Base-by-base conservation (phyloP, 2,329 filamentous ascomycete species). In the Trichoderma sp. region DNA sequence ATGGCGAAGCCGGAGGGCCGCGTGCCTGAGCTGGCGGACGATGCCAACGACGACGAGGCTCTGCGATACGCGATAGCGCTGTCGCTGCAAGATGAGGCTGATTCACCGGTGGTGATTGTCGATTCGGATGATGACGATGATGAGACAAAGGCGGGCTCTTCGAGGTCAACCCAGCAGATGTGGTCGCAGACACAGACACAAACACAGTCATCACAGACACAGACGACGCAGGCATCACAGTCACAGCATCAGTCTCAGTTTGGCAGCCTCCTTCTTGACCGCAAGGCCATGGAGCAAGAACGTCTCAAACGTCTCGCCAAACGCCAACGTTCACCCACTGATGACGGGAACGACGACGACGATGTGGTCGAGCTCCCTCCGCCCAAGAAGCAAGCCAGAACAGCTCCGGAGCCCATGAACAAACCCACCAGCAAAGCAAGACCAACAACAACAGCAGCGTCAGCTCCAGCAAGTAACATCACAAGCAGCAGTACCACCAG, bases 271-370 rank as follows among this genome's bases (percentile, higher is more conserved):
- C 88, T 89, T 4, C 83, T 97, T 1, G 90, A 98, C 84, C 90
- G 95, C 45, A 94, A 92, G 83, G 89, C 91, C 71, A 97, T 98
- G 94, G 96, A 98, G 83, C 88, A 92, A 80, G 95, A 97, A 81
- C 91, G 96, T 56, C 88, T 97, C 16, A 92, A 91, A 27, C 89
- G 95, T 78, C 83, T 91, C 53, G 88, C 88, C 60, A 94, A 95
- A 82, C 89, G 82, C 45, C 81, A 77, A 65, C 79, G 82, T 62
- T 75, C 78, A 33, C 66, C 78, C 45, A 65, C 76, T 6, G 60
- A 53, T n/a, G 29, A 72, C 3, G 75, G 76, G 27, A 79, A 80
- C 21, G 75, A 76, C 31, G 80, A 81, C 24, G 79, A 81, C 67
- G 80, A 82, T 76, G 77, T 79, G 24, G 80, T 79, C 18, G 81